These are phyloP conservation scores for Malus hybrid DNA, from an alignment of 331 rosid species.

Conservation along the genomic window DNA sequence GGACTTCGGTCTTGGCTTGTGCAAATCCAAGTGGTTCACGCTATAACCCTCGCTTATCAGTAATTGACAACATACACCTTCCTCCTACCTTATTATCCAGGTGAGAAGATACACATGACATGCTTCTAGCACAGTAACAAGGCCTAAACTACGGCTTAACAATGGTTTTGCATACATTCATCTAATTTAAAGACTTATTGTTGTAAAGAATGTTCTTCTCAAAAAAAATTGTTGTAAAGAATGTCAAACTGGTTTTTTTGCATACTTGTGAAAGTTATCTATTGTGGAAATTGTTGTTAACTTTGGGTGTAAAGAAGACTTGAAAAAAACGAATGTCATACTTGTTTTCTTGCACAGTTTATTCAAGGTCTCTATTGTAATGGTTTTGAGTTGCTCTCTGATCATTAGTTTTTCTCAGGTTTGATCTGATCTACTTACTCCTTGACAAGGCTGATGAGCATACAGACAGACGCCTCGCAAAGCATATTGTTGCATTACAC, in stretches of 20 bases:
- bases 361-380: not conserved
- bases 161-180: not conserved
- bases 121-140: constrained; percentile 3
- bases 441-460: constrained; percentile 98
- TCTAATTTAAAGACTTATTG: not conserved
- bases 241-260: not conserved
- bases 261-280: not conserved
- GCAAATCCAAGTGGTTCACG: constrained; percentile 97
- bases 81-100: constrained; percentile 93
- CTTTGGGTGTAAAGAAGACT: not conserved
- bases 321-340: not conserved
- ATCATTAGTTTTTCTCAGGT: constrained; percentile 38
- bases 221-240: not conserved
- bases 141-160: not conserved
- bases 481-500: constrained; percentile 85
- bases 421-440: constrained; percentile 87
- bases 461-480: constrained; percentile 89
- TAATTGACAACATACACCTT: constrained; percentile 93
- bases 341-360: not conserved
- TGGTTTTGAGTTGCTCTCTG: constrained; percentile 14
- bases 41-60: constrained; percentile 87
- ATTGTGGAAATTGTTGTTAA: not conserved
- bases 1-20: constrained; percentile 97
- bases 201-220: not conserved
- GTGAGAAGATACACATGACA: constrained; percentile 29